phyloP scores from a whole-genome alignment of 495 filamentous ascomycete species.

The Evernia prunastri region DNA sequence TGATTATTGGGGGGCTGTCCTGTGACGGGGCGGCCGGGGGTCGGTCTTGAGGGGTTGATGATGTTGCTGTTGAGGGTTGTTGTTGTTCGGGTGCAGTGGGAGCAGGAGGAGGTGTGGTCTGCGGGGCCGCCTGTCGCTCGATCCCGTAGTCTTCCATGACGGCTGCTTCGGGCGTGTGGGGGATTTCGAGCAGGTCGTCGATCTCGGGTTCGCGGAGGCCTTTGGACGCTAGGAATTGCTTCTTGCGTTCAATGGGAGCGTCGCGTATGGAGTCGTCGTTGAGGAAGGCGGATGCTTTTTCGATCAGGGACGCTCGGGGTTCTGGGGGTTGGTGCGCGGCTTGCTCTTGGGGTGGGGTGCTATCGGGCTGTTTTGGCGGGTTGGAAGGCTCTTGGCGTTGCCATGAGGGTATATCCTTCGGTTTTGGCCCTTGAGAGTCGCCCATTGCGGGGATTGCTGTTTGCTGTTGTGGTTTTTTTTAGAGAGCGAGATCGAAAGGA shows the following conservation, averaged over 20 bases:
- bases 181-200: conserved; percentile 47
- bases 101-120: conserved; percentile 17
- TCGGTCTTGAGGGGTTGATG: conserved; percentile 10
- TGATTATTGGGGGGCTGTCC: conserved; percentile 81
- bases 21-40: conserved; percentile 27
- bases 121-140: conserved; percentile 12
- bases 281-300: conserved; percentile 74
- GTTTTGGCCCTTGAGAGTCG: conserved; percentile 14
- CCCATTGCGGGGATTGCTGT: conserved; percentile 6
- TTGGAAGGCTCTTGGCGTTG: conserved; percentile 14
- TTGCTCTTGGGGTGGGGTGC: conserved; percentile 28
- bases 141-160: conserved; percentile 27
- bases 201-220: conserved; percentile 65
- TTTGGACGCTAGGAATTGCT: conserved; percentile 73
- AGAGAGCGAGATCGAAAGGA: not conserved
- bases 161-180: conserved; percentile 10
- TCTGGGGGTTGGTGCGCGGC: conserved; percentile 25
- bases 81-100: conserved; percentile 22
- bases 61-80: conserved; percentile 17
- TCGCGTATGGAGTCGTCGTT: conserved; percentile 67
- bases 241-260: conserved; percentile 64
- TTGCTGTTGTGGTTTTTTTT: not conserved
- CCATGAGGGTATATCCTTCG: conserved; percentile 20
- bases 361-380: conserved; percentile 26
- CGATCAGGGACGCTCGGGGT: conserved; percentile 45